These are phyloP conservation scores for Austroboletus niveus DNA, from an alignment of 1,284 basidiomycete genomes.

Conservation along the genomic window DNA sequence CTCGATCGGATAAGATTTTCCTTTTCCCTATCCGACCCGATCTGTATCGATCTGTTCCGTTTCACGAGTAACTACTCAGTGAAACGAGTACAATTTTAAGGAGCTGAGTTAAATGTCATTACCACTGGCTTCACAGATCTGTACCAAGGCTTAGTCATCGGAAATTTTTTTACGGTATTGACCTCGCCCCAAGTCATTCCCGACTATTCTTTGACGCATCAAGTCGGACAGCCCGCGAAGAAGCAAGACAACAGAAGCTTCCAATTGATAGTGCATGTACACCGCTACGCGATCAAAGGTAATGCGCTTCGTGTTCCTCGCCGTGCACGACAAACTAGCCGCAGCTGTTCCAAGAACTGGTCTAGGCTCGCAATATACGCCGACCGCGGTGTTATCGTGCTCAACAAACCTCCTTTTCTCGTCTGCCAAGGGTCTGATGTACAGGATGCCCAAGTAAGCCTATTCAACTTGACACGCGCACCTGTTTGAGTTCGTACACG, in stretches of 20 bases:
- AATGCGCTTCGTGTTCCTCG: not conserved
- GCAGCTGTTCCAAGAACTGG: slow-evolving; percentile 27
- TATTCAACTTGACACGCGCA: slow-evolving; percentile 3
- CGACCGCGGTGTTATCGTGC: slow-evolving; percentile 51
- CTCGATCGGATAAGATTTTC: too few relatives aligned
- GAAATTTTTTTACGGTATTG: not conserved
- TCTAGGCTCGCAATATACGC: slow-evolving; percentile 43
- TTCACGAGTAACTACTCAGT: too few relatives aligned
- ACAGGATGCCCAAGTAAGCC: slow-evolving; percentile 23
- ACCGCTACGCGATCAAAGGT: slow-evolving; percentile 24
- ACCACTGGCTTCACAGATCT: too few relatives aligned
- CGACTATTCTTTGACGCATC: too few relatives aligned
- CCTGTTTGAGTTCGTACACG: slow-evolving; percentile 8
- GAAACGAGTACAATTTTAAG: too few relatives aligned
- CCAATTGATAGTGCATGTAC: slow-evolving; percentile 15
- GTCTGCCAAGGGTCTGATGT: slow-evolving; percentile 46
- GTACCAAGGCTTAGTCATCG: too few relatives aligned
- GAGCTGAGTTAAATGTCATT: too few relatives aligned
- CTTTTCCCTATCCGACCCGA: too few relatives aligned
- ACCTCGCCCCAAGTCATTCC: not conserved
- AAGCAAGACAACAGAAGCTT: not conserved
- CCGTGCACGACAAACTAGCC: not conserved
- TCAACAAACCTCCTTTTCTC: slow-evolving; percentile 64
- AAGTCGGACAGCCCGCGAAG: not conserved
- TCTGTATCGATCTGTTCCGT: too few relatives aligned